These are phyloP conservation scores for Boletus reticulatus DNA, from an alignment of 768 basidiomycete species.

Conservation along the genomic window DNA sequence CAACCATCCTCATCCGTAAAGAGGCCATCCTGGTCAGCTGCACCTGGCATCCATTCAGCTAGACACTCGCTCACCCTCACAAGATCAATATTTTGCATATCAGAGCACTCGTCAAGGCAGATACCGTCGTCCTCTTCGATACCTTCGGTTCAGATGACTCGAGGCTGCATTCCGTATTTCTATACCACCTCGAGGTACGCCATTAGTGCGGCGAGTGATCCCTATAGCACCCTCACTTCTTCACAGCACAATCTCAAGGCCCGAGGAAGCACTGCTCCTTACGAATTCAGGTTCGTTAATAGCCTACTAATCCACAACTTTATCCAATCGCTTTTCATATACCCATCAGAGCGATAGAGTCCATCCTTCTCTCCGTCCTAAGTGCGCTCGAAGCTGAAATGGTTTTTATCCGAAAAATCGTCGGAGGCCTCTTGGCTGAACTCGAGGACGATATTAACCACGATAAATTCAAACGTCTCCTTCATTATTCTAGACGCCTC, in stretches of 20 bases:
- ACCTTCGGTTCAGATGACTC: conserved; percentile 88
- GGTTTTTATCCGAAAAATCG: conserved; percentile 88
- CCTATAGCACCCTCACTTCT: conserved; percentile 11
- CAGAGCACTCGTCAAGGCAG: conserved; percentile 90
- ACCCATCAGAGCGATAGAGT: conserved; percentile 79
- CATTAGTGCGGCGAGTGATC: conserved; percentile 8
- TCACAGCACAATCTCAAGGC: conserved; percentile 78
- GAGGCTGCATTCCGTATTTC: conserved; percentile 78
- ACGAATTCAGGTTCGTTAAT: conserved; percentile 75
- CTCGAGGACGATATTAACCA: conserved; percentile 95
- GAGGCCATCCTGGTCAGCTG: conserved; percentile 81
- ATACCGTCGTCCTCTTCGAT: conserved; percentile 89
- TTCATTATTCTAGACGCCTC: conserved; percentile 89
- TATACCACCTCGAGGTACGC: conserved; percentile 81
- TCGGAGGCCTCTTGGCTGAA: conserved; percentile 87
- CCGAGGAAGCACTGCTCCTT: conserved; percentile 68
- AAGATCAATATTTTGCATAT: conserved; percentile 95
- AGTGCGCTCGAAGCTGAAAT: conserved; percentile 95
- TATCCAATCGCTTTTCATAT: conserved; percentile 13
- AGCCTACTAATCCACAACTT: conserved; percentile 15
- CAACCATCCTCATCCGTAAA: conserved; percentile 86
- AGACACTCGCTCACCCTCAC: conserved; percentile 10
- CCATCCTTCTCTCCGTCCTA: conserved; percentile 86
- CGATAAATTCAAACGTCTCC: conserved; percentile 86
- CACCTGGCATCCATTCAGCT: neutral